Conservation (phyloP, 2,329 filamentous ascomycete species). For the Rasamsonia emersonii region DNA sequence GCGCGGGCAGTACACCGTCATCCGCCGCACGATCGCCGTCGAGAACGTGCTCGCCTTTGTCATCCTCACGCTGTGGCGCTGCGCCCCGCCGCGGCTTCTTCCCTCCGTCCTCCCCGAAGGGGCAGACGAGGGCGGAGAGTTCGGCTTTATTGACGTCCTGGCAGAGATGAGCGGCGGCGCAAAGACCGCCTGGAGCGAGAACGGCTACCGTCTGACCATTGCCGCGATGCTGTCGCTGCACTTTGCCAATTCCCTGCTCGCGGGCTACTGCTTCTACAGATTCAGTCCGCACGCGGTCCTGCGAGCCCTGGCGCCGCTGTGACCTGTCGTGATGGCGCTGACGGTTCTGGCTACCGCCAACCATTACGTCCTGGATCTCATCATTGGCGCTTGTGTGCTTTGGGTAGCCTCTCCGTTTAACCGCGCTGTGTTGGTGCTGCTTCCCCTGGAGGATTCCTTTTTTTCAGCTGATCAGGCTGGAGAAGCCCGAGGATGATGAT, state of each 20-base stretch:
- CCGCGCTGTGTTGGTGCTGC: no score
- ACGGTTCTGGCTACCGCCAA: conserved; percentile 62
- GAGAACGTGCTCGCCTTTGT: conserved; percentile 43
- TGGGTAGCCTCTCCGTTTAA: no score
- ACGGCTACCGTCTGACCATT: conserved; percentile 40
- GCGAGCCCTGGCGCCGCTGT: conserved; percentile 31
- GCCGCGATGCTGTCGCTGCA: conserved; percentile 44
- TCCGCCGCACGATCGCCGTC: conserved; percentile 41
- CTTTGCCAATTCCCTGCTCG: conserved; percentile 32
- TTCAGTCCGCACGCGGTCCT: conserved; percentile 36
- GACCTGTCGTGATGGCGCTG: conserved; percentile 37
- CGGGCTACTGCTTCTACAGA: conserved; percentile 20
- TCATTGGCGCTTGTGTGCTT: no score
- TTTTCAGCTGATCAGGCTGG: no score
- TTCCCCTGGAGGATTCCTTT: no score
- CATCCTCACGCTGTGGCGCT: conserved; percentile 41
- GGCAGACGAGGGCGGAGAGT: no score
- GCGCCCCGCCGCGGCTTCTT: conserved; percentile 42
- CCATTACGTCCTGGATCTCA: no score
- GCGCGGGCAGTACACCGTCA: conserved; percentile 29
- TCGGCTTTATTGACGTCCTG: conserved; percentile 40
- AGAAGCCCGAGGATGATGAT: no score
- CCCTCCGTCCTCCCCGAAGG: no score
- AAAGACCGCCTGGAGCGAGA: conserved; percentile 34
- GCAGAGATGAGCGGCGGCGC: conserved; percentile 20